Evolutionary conservation across 179 eudicot species (phyloP).

Genomic region (Beta macrorhiza): DNA sequence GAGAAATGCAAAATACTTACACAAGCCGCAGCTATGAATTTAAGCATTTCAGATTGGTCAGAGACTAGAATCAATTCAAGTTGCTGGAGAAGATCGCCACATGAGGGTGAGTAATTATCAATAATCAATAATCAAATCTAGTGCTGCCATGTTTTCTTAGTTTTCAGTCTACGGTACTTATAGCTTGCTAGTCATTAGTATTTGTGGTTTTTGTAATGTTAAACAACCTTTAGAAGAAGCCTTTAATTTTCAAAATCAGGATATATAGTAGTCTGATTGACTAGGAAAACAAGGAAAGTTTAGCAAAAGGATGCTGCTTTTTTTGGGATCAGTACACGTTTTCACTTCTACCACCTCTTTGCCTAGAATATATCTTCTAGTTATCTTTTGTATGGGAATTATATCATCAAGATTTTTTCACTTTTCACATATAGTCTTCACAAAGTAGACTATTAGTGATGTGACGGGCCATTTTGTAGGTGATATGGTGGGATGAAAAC

Average conservation of each 20-base stretch:
- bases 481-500: too few relatives aligned
- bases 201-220: too few relatives aligned
- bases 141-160: too few relatives aligned
- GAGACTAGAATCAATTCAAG: conserved; percentile 29
- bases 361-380: neutral
- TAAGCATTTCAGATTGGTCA: conserved; percentile 53
- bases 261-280: neutral
- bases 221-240: neutral
- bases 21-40: conserved; percentile 56
- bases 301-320: too few relatives aligned
- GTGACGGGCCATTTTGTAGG: too few relatives aligned
- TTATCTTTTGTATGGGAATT: neutral
- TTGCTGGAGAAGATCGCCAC: conserved; percentile 39
- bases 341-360: neutral
- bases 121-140: too few relatives aligned
- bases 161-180: too few relatives aligned
- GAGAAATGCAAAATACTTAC: conserved; percentile 60
- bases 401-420: neutral
- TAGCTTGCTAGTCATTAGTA: too few relatives aligned
- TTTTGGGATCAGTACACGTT: too few relatives aligned
- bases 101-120: conserved; percentile 46
- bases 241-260: too few relatives aligned
- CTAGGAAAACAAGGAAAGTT: too few relatives aligned
- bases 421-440: neutral
- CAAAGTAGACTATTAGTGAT: too few relatives aligned